Conservation (phyloP, 768 basidiomycete genomes). For the Jaapia argillacea region DNA sequence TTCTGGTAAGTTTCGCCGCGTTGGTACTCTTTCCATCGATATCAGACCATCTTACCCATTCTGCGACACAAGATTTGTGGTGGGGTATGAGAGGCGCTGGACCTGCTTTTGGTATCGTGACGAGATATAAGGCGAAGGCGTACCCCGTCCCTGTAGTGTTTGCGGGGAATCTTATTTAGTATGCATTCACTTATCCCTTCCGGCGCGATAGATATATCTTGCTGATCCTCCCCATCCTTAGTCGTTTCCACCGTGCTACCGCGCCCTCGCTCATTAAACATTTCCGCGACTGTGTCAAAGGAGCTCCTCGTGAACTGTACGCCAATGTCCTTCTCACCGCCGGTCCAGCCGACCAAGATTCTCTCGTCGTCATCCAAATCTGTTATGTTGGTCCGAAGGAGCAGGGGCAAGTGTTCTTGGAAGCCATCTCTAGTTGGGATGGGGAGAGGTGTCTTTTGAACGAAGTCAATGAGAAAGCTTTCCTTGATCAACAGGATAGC, state of each 20-base stretch:
- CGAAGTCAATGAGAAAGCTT: slow-evolving; percentile 86
- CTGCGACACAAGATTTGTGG: slow-evolving; percentile 61
- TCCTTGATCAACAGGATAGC: slow-evolving; percentile 84
- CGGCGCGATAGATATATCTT: slow-evolving; percentile 2
- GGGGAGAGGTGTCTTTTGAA: slow-evolving; percentile 81
- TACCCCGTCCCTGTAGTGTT: slow-evolving; percentile 87
- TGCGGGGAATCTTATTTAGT: slow-evolving; percentile 91
- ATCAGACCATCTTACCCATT: background rate
- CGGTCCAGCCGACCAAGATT: slow-evolving; percentile 75
- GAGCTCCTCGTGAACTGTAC: slow-evolving; percentile 79
- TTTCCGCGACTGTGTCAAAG: slow-evolving; percentile 89
- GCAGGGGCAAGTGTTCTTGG: slow-evolving; percentile 65
- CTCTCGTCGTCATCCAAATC: slow-evolving; percentile 85
- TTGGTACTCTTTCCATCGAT: background rate
- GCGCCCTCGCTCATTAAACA: slow-evolving; percentile 84
- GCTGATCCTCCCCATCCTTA: slow-evolving; percentile 21
- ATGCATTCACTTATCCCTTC: slow-evolving; percentile 19
- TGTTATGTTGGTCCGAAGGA: slow-evolving; percentile 77
- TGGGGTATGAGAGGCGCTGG: slow-evolving; percentile 86
- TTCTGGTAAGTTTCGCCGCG: slow-evolving; percentile 35
- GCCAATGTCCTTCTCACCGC: slow-evolving; percentile 87
- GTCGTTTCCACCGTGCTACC: slow-evolving; percentile 81
- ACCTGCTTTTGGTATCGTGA: slow-evolving; percentile 73
- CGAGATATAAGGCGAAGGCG: slow-evolving; percentile 83
- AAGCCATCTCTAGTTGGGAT: slow-evolving; percentile 84